A percentile compares a stretch with the other conserved stretches of the same genome.
Conservation (phyloP, 768 basidiomycete genomes). For the Infundibulicybe gibba region DNA sequence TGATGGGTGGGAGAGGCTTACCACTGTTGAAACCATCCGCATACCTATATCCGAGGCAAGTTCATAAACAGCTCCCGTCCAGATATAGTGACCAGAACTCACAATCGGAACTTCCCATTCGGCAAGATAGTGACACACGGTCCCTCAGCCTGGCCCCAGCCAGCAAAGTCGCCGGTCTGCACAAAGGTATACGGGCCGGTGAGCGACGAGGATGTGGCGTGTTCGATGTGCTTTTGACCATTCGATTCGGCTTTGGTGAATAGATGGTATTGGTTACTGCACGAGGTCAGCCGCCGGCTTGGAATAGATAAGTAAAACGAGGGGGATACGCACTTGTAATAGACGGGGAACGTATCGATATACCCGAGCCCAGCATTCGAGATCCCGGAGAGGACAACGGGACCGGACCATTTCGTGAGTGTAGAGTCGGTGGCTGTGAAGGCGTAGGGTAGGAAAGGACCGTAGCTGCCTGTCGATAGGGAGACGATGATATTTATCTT, state of each 20-base stretch:
- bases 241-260: constrained; percentile 29
- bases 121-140: constrained; percentile 25
- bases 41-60: constrained; percentile 12
- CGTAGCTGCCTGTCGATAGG: constrained; percentile 30
- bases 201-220: constrained; percentile 25
- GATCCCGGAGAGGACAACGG: constrained; percentile 29
- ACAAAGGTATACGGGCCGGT: constrained; percentile 30
- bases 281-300: background rate
- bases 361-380: constrained; percentile 30
- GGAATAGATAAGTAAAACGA: too few species aligned
- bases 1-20: constrained; percentile 1
- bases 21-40: constrained; percentile 27
- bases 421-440: constrained; percentile 27
- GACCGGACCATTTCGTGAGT: constrained; percentile 24
- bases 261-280: constrained; percentile 28
- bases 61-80: background rate
- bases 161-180: constrained; percentile 29
- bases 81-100: constrained; percentile 1
- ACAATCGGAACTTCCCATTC: constrained; percentile 28
- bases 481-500: constrained; percentile 29
- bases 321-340: constrained; percentile 21
- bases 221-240: constrained; percentile 27
- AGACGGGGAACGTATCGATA: constrained; percentile 31
- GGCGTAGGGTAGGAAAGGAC: constrained; percentile 29
- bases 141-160: constrained; percentile 31